Evolutionary conservation across 805 yeast species (phyloP), one percentile per base, ranked within the genome.

Genomic region (Candida succiphila): DNA sequence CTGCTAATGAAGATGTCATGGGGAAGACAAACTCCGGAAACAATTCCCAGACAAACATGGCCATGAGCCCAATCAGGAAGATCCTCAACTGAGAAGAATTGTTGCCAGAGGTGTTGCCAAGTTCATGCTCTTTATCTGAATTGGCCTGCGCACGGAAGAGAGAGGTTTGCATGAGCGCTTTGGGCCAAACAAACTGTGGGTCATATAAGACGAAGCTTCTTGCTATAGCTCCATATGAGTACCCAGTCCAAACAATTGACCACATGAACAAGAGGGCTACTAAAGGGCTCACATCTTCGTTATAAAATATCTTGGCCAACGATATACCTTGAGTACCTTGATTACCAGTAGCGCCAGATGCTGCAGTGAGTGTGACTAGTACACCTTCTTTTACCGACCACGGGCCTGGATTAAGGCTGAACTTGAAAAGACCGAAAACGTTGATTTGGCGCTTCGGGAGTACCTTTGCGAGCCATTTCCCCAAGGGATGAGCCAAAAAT

Each of bases 381-480:
- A 71, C 66, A 7, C 75, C 61, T 42, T 71, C 77, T 37, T 70
- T 69, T 28, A 71, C 61, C 4, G 72, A 52, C 75, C 75, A 71
- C 0, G 77, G 75, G 2, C 74, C 70, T 0, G 78, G 77, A 37
- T 71, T 70, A 32, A 67, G 42, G 34, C 54, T 54, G 40, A 67
- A 60, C 21, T 40, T 38, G 32, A 47, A 43, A 10, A 33, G 17
- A 1, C 45, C 39, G 2, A 34, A 21, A 4, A 41, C 4, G 7
- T 32, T 38, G 5, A 56, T 35, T 6, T 45, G 33, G 33, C 45
- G 53, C 8, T 43, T 33, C 1, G 77, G 77, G 3, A 71, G 49
- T 0, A 44, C 48, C 17, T 35, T 42, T 0, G 75, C 71, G 31
- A 70, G 41, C 59, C 62, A 64, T 34, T 60, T 56, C 1, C 75